Evolutionary conservation across 371 early-diverging fungal species (phyloP), one percentile per base, ranked within the genome.

Genomic region (Blakeslea trispora): DNA sequence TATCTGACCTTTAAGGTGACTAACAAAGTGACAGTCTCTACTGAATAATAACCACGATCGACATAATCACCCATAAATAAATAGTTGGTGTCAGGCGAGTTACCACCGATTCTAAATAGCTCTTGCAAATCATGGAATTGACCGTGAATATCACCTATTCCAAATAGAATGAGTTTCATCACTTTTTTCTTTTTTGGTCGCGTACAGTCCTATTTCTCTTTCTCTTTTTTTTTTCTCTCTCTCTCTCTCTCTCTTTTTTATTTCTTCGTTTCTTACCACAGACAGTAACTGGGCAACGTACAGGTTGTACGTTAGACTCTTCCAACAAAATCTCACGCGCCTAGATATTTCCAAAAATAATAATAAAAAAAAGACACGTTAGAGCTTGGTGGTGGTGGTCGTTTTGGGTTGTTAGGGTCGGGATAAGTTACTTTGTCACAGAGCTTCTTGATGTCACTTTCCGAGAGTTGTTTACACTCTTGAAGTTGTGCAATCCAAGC

Each of bases 11-110:
- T 99, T 55, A 98, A 82, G 18, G 88, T 90, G 67, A 99, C 85
- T 41, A 99, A 74, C 51, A 98, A 68, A 22, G 96, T 92, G 58
- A 99, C 92, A 6, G 99, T 97, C 69, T 99, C 99, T 53, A 99
- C 83, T 65, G 94, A 93, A 81, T 97, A 97, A 75, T 96, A 98
- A 18, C 99, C 99, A 53, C 99, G 87, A 80, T 99, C 99, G 10
- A 99, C 99, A 85, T 97, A 99, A 69, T 99, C 99, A 21, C 99
- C 99, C 97, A 99, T 97, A 71, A 98, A 98, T 57, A 97, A 86
- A 75, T 99, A 99, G 73, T 93, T 96, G 21, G 98, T 99, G 57
- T 91, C 87, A 7, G 99, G 98, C 13, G 97, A 89, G 70, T 97
- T 91, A 19, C 99, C 99, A 40, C 98, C 99, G 21, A 98, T 96